A percentile compares a stretch with the other conserved stretches of the same genome.
Evolutionary conservation across 768 basidiomycete genomes (phyloP).

Genomic region (Mycena albidolilacea): DNA sequence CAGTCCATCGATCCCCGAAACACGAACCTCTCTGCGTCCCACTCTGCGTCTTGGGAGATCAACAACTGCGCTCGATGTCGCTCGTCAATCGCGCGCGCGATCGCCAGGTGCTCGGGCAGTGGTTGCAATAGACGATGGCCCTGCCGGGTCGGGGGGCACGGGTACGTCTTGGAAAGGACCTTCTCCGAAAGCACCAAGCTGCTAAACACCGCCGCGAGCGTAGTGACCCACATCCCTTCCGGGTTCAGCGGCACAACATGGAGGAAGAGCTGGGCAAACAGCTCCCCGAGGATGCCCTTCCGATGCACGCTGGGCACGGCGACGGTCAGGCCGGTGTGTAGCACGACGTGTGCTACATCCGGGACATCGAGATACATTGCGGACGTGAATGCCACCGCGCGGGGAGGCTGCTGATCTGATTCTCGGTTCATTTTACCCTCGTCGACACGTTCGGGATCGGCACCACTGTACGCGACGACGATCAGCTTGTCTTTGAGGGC

Average conservation of each 20-base stretch:
- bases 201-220: conserved; percentile 30
- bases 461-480: conserved; percentile 22
- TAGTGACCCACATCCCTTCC: conserved; percentile 29
- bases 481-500: conserved; percentile 31
- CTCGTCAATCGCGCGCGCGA: conserved; percentile 17
- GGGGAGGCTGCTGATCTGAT: neutral
- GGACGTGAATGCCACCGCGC: conserved; percentile 31
- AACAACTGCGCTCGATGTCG: conserved; percentile 9
- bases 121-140: neutral
- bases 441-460: neutral
- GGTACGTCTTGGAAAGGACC: conserved; percentile 10
- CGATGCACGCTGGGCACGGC: conserved; percentile 15
- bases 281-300: conserved; percentile 22
- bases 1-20: conserved; percentile 34
- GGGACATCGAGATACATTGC: conserved; percentile 26
- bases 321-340: conserved; percentile 33
- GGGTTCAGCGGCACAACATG: conserved; percentile 20
- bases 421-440: neutral
- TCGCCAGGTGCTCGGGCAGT: conserved; percentile 3
- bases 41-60: conserved; percentile 28
- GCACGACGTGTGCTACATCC: neutral
- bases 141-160: conserved; percentile 2
- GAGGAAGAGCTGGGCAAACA: conserved; percentile 25
- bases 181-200: conserved; percentile 24
- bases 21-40: conserved; percentile 24